Evolutionary conservation across 352 stramenopile species (phyloP), one percentile per base, ranked within the genome.

Genomic region (Phytophthora citricola): DNA sequence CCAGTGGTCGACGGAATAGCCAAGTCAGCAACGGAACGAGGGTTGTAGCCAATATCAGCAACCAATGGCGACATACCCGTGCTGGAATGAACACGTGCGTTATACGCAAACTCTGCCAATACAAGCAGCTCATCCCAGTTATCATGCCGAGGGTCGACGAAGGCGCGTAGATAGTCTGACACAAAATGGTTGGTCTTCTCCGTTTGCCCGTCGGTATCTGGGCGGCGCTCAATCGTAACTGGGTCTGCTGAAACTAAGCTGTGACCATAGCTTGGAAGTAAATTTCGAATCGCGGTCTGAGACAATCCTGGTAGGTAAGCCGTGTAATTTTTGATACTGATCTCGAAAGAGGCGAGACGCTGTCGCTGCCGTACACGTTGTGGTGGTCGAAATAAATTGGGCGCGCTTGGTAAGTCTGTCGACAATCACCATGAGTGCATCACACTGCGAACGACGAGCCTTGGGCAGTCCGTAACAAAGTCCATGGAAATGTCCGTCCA

Each of bases 401-500:
- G 31, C 48, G 6, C 17, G 32, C 27, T 55, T 55, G 0, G 31
- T 55, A 8, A 55, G 31, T 3, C 48, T 4, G 15, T 55, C 36
- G 5, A 41, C 48, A 2, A 55, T 36, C 1, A 43, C 36, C n/a
- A 45, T 32, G 17, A 49, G 7, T 9, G 43, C 20, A 11, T 41
- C 26, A 54, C 54, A 48, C 10, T 39, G 32, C 15, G 43, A 45
- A n/a, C 27, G 31, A 31, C 48, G 48, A 11, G 29, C 31, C 5
- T 44, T 29, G 4, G 54, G 50, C 26, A 71, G 48, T 9, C 27
- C 40, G 45, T 36, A n/a, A 73, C 47, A 43, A 73, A 73, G 22
- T 68, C 57, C 65, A 73, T 73, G 1, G 57, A 44, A 17, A 73
- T 68, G 24, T 73, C 36, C 8, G 22, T 31, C 53, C 58, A 73